A percentile compares a stretch with the other conserved stretches of the same genome.
Evolutionary conservation across 2,329 filamentous ascomycete species (phyloP).

Genomic region (Colletotrichum sp.): DNA sequence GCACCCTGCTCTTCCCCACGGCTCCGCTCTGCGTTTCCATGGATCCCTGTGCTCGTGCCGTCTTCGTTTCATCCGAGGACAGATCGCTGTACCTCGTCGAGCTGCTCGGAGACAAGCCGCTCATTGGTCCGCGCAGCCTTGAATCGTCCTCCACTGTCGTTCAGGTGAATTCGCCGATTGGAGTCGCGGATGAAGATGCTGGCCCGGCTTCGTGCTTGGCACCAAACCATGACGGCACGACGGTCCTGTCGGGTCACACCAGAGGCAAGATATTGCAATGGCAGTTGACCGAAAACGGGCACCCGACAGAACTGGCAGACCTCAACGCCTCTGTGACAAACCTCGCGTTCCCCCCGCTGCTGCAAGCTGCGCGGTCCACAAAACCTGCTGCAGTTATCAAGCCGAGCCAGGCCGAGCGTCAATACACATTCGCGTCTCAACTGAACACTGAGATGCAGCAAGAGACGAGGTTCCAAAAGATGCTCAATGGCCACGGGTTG

Average conservation of each 20-base stretch:
- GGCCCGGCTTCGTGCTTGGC: slow-evolving; percentile 72
- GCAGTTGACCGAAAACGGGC: slow-evolving; percentile 76
- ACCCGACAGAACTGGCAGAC: slow-evolving; percentile 70
- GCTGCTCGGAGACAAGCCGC: slow-evolving; percentile 63
- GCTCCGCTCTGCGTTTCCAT: slow-evolving; percentile 75
- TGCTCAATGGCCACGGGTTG: slow-evolving; percentile 54
- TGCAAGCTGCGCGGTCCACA: slow-evolving; percentile 50
- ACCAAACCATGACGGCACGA: slow-evolving; percentile 83
- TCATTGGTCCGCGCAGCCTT: slow-evolving; percentile 57
- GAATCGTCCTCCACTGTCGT: slow-evolving; percentile 63
- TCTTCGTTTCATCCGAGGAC: slow-evolving; percentile 82
- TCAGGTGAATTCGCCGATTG: slow-evolving; percentile 58
- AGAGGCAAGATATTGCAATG: slow-evolving; percentile 81
- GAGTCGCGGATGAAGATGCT: slow-evolving; percentile 65
- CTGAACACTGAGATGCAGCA: slow-evolving; percentile 51
- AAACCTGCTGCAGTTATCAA: slow-evolving; percentile 74
- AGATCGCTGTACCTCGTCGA: slow-evolving; percentile 82
- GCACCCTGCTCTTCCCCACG: slow-evolving; percentile 82
- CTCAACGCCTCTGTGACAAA: slow-evolving; percentile 87
- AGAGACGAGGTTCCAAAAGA: slow-evolving; percentile 48
- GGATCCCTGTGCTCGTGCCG: slow-evolving; percentile 82
- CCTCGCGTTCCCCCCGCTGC: slow-evolving; percentile 72
- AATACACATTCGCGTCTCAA: slow-evolving; percentile 71
- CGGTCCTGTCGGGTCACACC: slow-evolving; percentile 79
- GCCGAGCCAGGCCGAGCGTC: slow-evolving; percentile 72